Percentiles rank a stretch among this genome's conserved stretches.
These are phyloP conservation scores for Melampsora americana DNA, from an alignment of 1,284 basidiomycete species.

Conservation along the genomic window DNA sequence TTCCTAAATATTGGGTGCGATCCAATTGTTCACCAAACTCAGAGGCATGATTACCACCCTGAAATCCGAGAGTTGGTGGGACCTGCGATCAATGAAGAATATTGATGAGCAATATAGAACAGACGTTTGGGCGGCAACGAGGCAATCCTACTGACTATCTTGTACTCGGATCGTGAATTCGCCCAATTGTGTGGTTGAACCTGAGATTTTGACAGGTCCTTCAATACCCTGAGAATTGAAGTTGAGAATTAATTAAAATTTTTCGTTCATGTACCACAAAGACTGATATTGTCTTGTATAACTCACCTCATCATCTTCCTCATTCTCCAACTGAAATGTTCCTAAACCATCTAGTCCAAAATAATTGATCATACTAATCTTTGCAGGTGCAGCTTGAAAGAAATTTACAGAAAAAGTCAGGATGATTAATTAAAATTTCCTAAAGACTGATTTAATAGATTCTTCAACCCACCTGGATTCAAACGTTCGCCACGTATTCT, in stretches of 20 bases:
- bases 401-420: conserved; percentile 54
- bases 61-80: conserved; percentile 62
- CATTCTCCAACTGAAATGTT: conserved; percentile 71
- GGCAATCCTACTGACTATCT: conserved; percentile 62
- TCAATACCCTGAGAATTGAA: conserved; percentile 64
- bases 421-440: neutral
- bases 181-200: conserved; percentile 71
- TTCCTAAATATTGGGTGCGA: conserved; percentile 70
- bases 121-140: conserved; percentile 13
- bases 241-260: conserved; percentile 45
- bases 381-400: conserved; percentile 58
- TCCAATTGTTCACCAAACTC: conserved; percentile 66
- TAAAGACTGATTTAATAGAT: neutral
- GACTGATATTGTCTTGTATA: neutral
- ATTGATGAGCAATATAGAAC: neutral
- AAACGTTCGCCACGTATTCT: conserved; percentile 62
- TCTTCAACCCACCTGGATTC: neutral
- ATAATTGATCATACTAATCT: conserved; percentile 76
- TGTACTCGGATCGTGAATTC: conserved; percentile 74
- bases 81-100: conserved; percentile 55
- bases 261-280: neutral
- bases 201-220: conserved; percentile 66
- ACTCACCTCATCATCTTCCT: conserved; percentile 67
- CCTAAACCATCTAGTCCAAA: conserved; percentile 79
- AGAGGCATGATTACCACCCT: conserved; percentile 61